Evolutionary conservation across 2,329 filamentous ascomycete genomes (phyloP), one percentile per base, ranked within the genome.

Genomic region (Akanthomyces uredinophilus): DNA sequence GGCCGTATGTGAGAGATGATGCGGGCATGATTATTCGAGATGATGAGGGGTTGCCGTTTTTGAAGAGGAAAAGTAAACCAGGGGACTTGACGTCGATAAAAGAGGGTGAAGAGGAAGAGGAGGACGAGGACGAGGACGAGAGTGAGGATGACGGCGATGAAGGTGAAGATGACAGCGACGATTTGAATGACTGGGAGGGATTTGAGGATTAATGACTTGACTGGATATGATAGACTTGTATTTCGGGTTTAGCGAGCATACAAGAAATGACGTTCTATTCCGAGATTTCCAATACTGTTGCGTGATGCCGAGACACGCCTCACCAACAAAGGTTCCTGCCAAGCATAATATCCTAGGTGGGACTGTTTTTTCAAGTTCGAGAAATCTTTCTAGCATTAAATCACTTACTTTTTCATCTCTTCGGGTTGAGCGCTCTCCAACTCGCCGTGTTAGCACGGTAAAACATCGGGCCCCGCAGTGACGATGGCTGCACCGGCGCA

Each of bases 1-100:
- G 79, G 55, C 82, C 83, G 1, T 79, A 83, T 58, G 74, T 83
- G 61, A 74, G 84, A 65, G 84, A 84, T 67, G 79, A 81, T 27
- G 77, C 80, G 56, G 85, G 86, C 0, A 77, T 75, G 65, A 76
- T 86, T 56, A 76, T 79, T 5, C 72, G 75, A 66, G 76, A 80
- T 63, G 53, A 73, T 62, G 69, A 72, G 65, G 76, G 74, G 20
- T 75, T 73, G 72, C 75, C 74, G 8, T 67, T 77, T 6, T 64
- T 75, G 58, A 74, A 72, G 66, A 68, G 71, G 1, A 77, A 75
- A 13, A 75, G 74, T 2, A 65, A 65, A 61, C 64, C 69, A 8
- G 66, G 77, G 2, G 59, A 62, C 0, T 61, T 76, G 44, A 20
- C 47, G 37, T 20, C 20, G 56, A 59, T 50, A 47, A 62, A 60